Base-by-base conservation (phyloP, 2,329 filamentous ascomycete genomes). In the Leptographium galeiforme region DNA sequence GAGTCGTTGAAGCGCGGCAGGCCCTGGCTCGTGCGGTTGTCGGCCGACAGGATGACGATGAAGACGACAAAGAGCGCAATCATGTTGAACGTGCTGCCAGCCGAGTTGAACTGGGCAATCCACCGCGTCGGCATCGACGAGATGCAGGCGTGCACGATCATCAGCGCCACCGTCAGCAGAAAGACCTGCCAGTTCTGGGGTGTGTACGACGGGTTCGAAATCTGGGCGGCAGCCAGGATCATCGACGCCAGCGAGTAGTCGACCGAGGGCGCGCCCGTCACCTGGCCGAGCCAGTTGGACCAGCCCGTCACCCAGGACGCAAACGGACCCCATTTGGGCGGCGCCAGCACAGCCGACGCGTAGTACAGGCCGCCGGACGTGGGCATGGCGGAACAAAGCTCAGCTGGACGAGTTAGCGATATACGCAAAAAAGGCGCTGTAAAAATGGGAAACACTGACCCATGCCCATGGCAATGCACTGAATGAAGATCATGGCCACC, bases 331-430 rank as follows among this genome's bases (percentile, higher is more conserved):
- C 75, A 85, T 44, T 78, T 78, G 2, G 74, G 72, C 7, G 82
- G 82, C 32, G 84, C 84, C 8, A 89, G 73, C 1, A 87, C 84
- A 5, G 84, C 84, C 18, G 82, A 70, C 16, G 84, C 84, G 63
- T 89, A 89, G 66, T 89, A 89, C 14, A 89, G 70, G 32, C 84
- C 84, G 53, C 84, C 84, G 64, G 75, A 79, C 2, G 84, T 87
- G 5, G 84, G 84, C 83, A 87, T 87, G 46, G 79, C 81, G 3
- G 79, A 84, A 61, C 84, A 87, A 18, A 88, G 69, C 66, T 88
- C 84, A 2, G 84, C 51, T 53, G 45, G 11, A 4, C 10, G 10
- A 8, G 48, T 50, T 18, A 50, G 48, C 19, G 32, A 8, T 6
- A 16, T 7, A 5, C 6, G 8, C 12, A 45, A 10, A 45, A 45